phyloP scores from a whole-genome alignment of 352 stramenopile genomes.

The Phytophthora idaei region DNA sequence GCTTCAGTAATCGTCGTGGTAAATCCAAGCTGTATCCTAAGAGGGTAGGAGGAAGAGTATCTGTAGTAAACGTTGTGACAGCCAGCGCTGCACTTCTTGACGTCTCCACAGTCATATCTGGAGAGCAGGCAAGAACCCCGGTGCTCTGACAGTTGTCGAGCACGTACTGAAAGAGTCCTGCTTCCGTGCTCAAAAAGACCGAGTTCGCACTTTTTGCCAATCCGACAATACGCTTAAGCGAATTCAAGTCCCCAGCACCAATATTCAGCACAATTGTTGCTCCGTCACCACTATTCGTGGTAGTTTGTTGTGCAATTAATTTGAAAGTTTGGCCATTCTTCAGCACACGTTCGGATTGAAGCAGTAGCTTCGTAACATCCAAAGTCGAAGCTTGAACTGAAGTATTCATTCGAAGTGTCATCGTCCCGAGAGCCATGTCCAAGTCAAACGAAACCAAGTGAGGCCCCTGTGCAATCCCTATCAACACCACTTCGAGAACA shows the following conservation, averaged over 20 bases:
- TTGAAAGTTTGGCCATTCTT: conserved; percentile 20
- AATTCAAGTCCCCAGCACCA: conserved; percentile 46
- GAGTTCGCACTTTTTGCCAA: conserved; percentile 35
- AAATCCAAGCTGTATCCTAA: conserved; percentile 70
- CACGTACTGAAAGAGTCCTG: conserved; percentile 55
- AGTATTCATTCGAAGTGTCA: conserved; percentile 45
- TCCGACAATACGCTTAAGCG: conserved; percentile 42
- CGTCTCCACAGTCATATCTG: conserved; percentile 26
- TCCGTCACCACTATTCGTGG: conserved; percentile 50
- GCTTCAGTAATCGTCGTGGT: conserved; percentile 52
- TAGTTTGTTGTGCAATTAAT: conserved; percentile 40
- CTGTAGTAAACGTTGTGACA: conserved; percentile 48
- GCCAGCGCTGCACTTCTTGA: conserved; percentile 23
- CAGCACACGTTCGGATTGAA: conserved; percentile 44
- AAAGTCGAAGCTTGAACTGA: conserved; percentile 49
- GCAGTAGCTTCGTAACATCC: conserved; percentile 46
- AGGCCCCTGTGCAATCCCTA: conserved; percentile 41
- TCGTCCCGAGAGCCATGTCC: conserved; percentile 47
- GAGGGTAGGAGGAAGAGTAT: conserved; percentile 51
- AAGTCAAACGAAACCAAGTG: conserved; percentile 54
- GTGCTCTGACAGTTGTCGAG: conserved; percentile 49
- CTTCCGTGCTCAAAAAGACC: conserved; percentile 5
- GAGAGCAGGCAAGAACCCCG: conserved; percentile 37
- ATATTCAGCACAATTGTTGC: conserved; percentile 50
- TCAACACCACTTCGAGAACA: conserved; percentile 44